Evolutionary conservation across 1,284 basidiomycete species (phyloP).

Genomic region (Heterobasidion irregulare): DNA sequence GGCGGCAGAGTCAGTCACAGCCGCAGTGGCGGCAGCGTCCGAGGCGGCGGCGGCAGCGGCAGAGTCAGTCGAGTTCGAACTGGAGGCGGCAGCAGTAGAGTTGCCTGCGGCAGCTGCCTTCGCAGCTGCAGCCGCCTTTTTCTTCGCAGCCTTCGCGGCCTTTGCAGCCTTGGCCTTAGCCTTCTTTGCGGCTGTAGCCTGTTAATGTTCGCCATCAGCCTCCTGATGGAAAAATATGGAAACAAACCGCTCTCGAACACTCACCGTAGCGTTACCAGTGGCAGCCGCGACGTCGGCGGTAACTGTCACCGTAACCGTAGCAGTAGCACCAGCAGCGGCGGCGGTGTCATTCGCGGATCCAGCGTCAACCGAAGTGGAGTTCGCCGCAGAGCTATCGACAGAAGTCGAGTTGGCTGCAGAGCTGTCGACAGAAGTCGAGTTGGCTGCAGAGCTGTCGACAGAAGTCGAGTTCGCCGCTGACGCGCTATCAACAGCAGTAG

Average conservation of each 20-base stretch:
- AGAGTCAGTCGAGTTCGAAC: background rate
- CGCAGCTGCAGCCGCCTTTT: background rate
- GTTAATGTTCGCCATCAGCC: no score
- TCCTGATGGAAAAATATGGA: no score
- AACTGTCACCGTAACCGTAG: background rate
- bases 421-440: background rate
- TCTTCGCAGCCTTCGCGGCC: background rate
- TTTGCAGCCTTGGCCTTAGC: background rate
- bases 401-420: background rate
- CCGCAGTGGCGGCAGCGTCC: background rate
- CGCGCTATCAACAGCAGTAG: background rate
- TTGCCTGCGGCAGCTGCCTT: background rate
- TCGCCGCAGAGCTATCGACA: background rate
- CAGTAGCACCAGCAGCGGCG: background rate
- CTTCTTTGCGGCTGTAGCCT: background rate
- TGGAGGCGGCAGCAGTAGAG: background rate
- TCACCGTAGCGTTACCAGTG: background rate
- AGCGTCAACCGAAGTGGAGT: background rate
- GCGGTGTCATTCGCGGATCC: background rate
- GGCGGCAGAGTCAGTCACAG: background rate
- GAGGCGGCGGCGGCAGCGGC: background rate
- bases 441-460: background rate
- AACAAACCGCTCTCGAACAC: background rate
- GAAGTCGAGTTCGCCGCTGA: background rate
- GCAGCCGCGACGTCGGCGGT: background rate